Evolutionary conservation across 2,329 filamentous ascomycete species (phyloP).

Genomic region (Huntiella bhutanensis): DNA sequence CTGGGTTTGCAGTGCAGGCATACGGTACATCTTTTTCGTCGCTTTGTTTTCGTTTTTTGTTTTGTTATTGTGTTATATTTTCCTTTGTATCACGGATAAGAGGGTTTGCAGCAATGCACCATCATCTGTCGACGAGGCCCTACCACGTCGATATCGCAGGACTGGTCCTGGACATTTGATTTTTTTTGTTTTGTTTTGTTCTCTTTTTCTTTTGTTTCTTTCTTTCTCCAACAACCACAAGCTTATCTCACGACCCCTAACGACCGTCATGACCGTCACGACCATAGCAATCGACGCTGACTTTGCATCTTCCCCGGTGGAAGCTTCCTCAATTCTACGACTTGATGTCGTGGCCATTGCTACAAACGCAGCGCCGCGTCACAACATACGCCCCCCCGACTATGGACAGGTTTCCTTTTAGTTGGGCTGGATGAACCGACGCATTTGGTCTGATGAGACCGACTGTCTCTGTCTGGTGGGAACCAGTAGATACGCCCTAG

Average conservation of each 20-base stretch:
- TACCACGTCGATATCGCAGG: conserved; percentile 1
- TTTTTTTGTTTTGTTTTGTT: background rate
- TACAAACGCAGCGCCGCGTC: too few species aligned
- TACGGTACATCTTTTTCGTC: conserved; percentile 12
- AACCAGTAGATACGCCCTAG: too few species aligned
- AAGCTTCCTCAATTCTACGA: background rate
- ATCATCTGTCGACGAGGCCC: background rate
- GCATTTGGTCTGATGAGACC: too few species aligned
- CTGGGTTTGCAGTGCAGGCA: too few species aligned
- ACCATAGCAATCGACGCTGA: too few species aligned
- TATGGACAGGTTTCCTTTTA: too few species aligned
- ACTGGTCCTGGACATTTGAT: background rate
- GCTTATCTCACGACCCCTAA: too few species aligned
- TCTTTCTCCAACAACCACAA: background rate
- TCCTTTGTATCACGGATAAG: background rate
- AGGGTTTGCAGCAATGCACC: background rate
- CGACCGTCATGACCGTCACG: too few species aligned
- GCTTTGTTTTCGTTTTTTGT: conserved; percentile 1
- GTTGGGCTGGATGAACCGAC: too few species aligned
- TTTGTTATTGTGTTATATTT: background rate
- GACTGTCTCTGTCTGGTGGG: too few species aligned
- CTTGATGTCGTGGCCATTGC: background rate
- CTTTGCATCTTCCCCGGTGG: too few species aligned
- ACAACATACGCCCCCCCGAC: too few species aligned
- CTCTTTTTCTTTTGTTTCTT: background rate